These are phyloP conservation scores for Ganoderma sinense DNA, from an alignment of 1,284 basidiomycete genomes.

Conservation along the genomic window DNA sequence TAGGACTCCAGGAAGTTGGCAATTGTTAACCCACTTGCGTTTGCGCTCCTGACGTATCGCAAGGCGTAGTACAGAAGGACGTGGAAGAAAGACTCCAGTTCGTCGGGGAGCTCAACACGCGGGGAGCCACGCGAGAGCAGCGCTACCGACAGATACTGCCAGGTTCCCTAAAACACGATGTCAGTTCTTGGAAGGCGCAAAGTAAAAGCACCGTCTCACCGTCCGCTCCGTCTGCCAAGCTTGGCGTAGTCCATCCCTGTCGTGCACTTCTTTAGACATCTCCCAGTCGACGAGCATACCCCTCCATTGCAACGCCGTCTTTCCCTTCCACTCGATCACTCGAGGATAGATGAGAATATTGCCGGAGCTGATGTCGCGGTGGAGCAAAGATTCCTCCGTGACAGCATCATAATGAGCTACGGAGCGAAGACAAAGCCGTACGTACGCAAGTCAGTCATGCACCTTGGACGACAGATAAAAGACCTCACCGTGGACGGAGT, in stretches of 20 bases:
- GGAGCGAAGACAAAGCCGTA: too few relatives aligned
- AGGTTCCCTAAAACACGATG: background rate
- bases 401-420: background rate
- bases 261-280: background rate
- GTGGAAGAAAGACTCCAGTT: constrained; percentile 4
- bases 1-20: background rate
- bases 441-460: too few relatives aligned
- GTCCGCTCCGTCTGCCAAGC: background rate
- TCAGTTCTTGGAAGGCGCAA: background rate
- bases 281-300: constrained; percentile 8
- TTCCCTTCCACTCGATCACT: too few relatives aligned
- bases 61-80: constrained; percentile 1
- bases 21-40: background rate
- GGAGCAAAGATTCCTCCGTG: background rate
- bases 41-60: background rate
- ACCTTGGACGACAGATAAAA: too few relatives aligned
- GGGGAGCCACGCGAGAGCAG: background rate
- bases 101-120: background rate
- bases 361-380: constrained; percentile 1
- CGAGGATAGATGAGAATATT: constrained; percentile 9
- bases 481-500: constrained; percentile 8
- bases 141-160: background rate
- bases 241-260: background rate
- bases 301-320: background rate
- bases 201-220: background rate